phyloP scores from a whole-genome alignment of 2,329 filamentous ascomycete species.

The Nigrospora osmanthi region DNA sequence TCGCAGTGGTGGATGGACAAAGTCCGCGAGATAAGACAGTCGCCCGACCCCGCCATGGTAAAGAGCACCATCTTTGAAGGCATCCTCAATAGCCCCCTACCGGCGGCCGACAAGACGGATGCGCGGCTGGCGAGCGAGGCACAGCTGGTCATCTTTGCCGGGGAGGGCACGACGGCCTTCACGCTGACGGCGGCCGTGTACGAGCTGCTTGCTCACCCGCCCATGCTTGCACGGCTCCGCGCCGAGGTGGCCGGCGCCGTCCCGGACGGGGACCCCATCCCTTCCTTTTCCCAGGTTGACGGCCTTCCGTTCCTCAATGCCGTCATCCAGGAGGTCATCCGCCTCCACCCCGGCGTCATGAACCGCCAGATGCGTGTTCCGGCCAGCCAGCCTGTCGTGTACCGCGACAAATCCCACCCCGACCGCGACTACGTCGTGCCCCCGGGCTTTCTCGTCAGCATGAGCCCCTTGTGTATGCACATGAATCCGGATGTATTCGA shows the following conservation, averaged over 20 bases:
- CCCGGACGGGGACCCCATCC: background rate
- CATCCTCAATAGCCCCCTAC: constrained; percentile 7
- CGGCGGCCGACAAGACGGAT: constrained; percentile 9
- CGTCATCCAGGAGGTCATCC: constrained; percentile 23
- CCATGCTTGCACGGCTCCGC: constrained; percentile 1
- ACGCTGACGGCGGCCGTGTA: constrained; percentile 6
- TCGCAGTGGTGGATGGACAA: constrained; percentile 8
- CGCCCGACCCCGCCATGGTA: constrained; percentile 5
- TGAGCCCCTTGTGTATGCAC: too few relatives aligned
- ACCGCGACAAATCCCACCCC: background rate
- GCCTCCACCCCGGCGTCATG: constrained; percentile 28
- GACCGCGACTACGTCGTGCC: constrained; percentile 5
- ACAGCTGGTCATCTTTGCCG: constrained; percentile 6
- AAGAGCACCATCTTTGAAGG: constrained; percentile 15
- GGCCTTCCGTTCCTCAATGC: constrained; percentile 22
- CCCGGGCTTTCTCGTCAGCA: background rate
- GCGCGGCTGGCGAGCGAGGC: constrained; percentile 6
- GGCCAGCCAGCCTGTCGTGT: constrained; percentile 10
- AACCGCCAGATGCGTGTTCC: constrained; percentile 19
- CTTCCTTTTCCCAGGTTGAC: constrained; percentile 12
- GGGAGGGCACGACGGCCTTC: constrained; percentile 8
- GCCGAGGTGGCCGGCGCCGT: constrained; percentile 4
- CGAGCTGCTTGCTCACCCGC: constrained; percentile 7
- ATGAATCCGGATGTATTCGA: background rate
- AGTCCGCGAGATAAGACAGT: constrained; percentile 8